Conservation (phyloP, 306 rosid species). For the Lathyrus aphaca region DNA sequence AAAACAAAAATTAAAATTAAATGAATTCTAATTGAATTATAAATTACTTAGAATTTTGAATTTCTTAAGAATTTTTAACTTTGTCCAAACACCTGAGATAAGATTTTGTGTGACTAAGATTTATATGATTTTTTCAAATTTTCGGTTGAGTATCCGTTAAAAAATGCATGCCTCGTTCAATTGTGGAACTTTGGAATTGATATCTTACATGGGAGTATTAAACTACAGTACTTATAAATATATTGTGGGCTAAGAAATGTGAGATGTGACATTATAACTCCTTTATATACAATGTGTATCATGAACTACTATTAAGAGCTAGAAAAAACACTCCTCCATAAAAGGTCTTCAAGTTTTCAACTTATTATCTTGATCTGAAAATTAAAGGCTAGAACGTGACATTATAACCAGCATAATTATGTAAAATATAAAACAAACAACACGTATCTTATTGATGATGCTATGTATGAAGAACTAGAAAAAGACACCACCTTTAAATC, state of each 20-base stretch:
- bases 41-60: no score
- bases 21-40: no score
- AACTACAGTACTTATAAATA: neutral
- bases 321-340: slow-evolving; percentile 36
- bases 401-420: slow-evolving; percentile 33
- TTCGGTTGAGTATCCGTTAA: no score
- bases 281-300: neutral
- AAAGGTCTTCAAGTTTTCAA: slow-evolving; percentile 27
- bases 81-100: no score
- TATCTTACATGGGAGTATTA: slow-evolving; percentile 24
- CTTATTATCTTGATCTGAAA: slow-evolving; percentile 5
- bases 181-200: neutral
- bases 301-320: slow-evolving; percentile 17
- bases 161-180: neutral
- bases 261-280: slow-evolving; percentile 38
- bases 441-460: slow-evolving; percentile 14
- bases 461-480: slow-evolving; percentile 30
- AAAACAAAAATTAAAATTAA: no score
- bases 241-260: slow-evolving; percentile 4
- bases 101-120: no score
- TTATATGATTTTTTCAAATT: no score
- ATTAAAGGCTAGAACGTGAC: slow-evolving; percentile 37
- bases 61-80: no score
- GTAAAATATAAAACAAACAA: slow-evolving; percentile 6
- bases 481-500: slow-evolving; percentile 52